Evolutionary conservation across 768 basidiomycete species (phyloP).

Genomic region (Podaxis sp.): DNA sequence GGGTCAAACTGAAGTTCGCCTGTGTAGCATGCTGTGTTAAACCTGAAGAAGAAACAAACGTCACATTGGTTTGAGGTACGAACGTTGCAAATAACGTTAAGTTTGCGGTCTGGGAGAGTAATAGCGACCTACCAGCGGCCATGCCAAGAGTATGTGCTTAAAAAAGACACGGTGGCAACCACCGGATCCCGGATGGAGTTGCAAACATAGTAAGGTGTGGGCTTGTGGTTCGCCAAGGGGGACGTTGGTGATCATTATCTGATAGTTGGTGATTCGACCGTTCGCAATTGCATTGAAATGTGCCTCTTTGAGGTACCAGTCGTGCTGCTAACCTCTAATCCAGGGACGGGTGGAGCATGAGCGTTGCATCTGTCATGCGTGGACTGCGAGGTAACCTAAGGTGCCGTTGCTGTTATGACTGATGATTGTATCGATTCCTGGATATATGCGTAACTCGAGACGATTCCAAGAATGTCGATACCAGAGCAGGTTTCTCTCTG

Average conservation of each 20-base stretch:
- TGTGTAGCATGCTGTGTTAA: neutral
- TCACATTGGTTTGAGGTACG: neutral
- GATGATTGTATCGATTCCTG: neutral
- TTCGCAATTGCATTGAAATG: neutral
- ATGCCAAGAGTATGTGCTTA: neutral
- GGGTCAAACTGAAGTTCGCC: neutral
- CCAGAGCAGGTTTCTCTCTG: neutral
- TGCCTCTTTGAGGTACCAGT: neutral
- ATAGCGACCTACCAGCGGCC: neutral
- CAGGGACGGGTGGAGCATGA: neutral
- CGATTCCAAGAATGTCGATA: neutral
- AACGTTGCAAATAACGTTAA: conserved; percentile 1
- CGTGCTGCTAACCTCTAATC: neutral
- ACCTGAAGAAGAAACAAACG: neutral
- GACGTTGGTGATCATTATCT: neutral
- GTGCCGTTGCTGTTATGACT: neutral
- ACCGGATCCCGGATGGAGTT: neutral
- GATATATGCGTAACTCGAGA: neutral
- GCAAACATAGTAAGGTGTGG: neutral
- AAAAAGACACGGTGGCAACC: neutral
- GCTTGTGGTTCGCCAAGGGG: conserved; percentile 1
- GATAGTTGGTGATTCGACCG: neutral
- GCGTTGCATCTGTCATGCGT: neutral
- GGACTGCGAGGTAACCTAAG: no score
- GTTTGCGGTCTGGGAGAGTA: neutral